A percentile compares a stretch with the other conserved stretches of the same genome.
Evolutionary conservation across 2,329 filamentous ascomycete species (phyloP).

Genomic region (Xylaria sp.): DNA sequence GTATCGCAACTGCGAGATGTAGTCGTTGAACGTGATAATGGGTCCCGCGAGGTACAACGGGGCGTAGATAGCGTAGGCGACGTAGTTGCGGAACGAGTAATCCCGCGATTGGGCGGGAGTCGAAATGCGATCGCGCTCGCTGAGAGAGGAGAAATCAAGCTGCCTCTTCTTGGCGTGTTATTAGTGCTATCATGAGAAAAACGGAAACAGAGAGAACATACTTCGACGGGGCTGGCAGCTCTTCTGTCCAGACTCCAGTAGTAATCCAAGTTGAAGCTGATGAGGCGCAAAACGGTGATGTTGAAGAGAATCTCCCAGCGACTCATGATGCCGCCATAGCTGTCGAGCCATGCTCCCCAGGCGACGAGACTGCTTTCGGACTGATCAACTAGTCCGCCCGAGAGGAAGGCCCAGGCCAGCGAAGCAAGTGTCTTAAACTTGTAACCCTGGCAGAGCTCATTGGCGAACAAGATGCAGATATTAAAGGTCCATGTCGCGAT

Average conservation of each 20-base stretch:
- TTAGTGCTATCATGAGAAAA: conserved; percentile 45
- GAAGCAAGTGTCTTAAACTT: conserved; percentile 58
- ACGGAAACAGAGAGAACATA: conserved; percentile 42
- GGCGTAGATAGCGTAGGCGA: conserved; percentile 85
- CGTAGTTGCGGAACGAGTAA: conserved; percentile 78
- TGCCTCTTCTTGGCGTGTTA: conserved; percentile 85
- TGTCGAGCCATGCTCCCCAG: conserved; percentile 70
- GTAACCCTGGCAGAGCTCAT: conserved; percentile 79
- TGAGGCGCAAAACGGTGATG: conserved; percentile 81
- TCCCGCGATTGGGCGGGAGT: conserved; percentile 66
- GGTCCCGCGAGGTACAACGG: conserved; percentile 90
- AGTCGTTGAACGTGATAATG: conserved; percentile 97
- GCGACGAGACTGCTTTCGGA: conserved; percentile 44
- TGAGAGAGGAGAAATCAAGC: conserved; percentile 78
- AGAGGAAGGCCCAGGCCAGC: conserved; percentile 39
- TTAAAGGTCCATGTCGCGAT: conserved; percentile 85
- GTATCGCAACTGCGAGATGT: conserved; percentile 79
- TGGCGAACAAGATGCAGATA: conserved; percentile 77
- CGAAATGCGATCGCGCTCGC: conserved; percentile 79
- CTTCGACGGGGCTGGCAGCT: conserved; percentile 68
- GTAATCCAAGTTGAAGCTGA: conserved; percentile 96
- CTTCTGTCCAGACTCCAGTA: conserved; percentile 78
- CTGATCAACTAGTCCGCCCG: conserved; percentile 32
- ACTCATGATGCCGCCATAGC: conserved; percentile 73
- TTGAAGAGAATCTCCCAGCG: conserved; percentile 99